Percentiles rank a stretch among this genome's conserved stretches.
Conservation (phyloP, 2,329 filamentous ascomycete genomes). For the Fusarium sp. region DNA sequence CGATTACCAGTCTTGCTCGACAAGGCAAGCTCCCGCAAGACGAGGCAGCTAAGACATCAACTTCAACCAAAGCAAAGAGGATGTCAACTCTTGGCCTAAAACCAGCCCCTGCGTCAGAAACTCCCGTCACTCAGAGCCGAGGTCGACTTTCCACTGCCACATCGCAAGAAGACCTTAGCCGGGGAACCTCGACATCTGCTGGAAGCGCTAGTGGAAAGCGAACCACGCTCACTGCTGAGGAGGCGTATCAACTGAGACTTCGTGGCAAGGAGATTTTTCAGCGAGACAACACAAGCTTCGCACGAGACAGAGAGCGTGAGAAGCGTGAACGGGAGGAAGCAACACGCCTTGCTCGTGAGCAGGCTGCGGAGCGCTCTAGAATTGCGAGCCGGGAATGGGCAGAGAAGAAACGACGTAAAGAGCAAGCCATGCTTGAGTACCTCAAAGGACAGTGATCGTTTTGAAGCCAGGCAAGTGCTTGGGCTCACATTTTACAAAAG, state of each 20-base stretch:
- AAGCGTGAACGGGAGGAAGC: constrained; percentile 65
- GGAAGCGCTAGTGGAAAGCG: constrained; percentile 59
- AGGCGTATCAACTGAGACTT: constrained; percentile 63
- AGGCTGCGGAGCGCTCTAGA: constrained; percentile 72
- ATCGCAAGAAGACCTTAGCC: constrained; percentile 48
- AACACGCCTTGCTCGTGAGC: constrained; percentile 67
- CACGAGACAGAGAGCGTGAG: constrained; percentile 64
- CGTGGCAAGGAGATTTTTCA: constrained; percentile 67
- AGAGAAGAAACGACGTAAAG: constrained; percentile 65
- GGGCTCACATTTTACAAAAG: neutral
- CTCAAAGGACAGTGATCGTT: constrained; percentile 12
- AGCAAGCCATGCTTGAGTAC: constrained; percentile 40
- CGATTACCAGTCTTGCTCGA: constrained; percentile 67
- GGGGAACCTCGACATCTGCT: constrained; percentile 61
- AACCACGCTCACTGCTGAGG: constrained; percentile 63
- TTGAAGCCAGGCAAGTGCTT: neutral
- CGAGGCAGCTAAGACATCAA: constrained; percentile 33
- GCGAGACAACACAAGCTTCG: constrained; percentile 61
- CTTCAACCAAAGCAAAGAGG: constrained; percentile 42
- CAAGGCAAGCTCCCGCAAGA: constrained; percentile 57
- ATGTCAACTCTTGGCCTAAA: constrained; percentile 39
- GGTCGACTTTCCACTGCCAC: constrained; percentile 46
- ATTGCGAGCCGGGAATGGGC: constrained; percentile 72
- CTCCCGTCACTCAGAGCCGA: constrained; percentile 38
- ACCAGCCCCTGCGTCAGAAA: constrained; percentile 7